Percentiles rank a stretch among this genome's conserved stretches.
Evolutionary conservation across 2,329 filamentous ascomycete species (phyloP).

Genomic region (Rhytidhysteron rufulum): DNA sequence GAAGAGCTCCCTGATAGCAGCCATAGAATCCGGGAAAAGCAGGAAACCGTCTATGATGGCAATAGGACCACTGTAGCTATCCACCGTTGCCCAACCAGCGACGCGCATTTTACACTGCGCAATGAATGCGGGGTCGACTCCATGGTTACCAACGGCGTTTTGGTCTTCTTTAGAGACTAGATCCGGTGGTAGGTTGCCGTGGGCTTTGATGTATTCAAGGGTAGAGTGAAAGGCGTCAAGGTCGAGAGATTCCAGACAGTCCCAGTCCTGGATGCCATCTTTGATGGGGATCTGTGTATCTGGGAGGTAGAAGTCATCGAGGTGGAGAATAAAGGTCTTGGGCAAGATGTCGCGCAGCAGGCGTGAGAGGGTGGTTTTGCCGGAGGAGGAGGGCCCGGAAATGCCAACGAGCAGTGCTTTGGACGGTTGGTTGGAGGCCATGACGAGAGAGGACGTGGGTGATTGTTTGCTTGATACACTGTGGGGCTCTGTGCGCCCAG

Average conservation of each 20-base stretch:
- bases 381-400: slow-evolving; percentile 86
- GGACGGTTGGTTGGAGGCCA: no score
- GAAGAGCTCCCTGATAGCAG: slow-evolving; percentile 54
- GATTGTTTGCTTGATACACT: no score
- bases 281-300: slow-evolving; percentile 63
- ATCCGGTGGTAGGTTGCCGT: slow-evolving; percentile 59
- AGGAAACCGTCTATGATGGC: slow-evolving; percentile 88
- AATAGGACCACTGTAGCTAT: slow-evolving; percentile 11
- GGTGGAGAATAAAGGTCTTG: slow-evolving; percentile 73
- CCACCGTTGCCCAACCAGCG: not conserved
- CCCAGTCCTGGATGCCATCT: slow-evolving; percentile 75
- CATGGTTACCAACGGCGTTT: slow-evolving; percentile 48
- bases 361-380: slow-evolving; percentile 89
- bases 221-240: slow-evolving; percentile 64
- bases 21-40: slow-evolving; percentile 63
- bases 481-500: no score
- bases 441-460: no score
- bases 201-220: slow-evolving; percentile 64
- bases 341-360: slow-evolving; percentile 80
- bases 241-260: slow-evolving; percentile 76
- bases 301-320: slow-evolving; percentile 91
- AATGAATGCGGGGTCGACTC: slow-evolving; percentile 25
- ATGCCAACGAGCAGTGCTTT: slow-evolving; percentile 66
- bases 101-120: slow-evolving; percentile 33
- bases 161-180: slow-evolving; percentile 55